Percentiles rank a stretch among this genome's conserved stretches.
These are phyloP conservation scores for Mycena haematopus DNA, from an alignment of 768 basidiomycete genomes.

Conservation along the genomic window DNA sequence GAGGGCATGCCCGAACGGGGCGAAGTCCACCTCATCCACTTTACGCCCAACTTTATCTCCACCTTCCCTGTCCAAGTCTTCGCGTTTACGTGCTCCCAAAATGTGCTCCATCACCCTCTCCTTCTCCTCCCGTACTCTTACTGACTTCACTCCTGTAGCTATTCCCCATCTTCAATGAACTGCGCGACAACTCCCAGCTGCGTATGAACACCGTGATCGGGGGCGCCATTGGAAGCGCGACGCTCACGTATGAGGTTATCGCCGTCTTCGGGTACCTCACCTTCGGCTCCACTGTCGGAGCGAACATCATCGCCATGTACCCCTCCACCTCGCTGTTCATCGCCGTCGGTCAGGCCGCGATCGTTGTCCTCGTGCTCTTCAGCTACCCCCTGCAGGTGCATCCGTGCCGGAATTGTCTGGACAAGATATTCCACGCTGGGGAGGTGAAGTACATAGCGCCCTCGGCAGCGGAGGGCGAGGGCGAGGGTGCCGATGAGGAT, in stretches of 20 bases:
- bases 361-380: slow-evolving; percentile 88
- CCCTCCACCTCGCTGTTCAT: slow-evolving; percentile 90
- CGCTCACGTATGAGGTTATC: slow-evolving; percentile 87
- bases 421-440: slow-evolving; percentile 78
- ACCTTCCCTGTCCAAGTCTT: slow-evolving; percentile 95
- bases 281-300: slow-evolving; percentile 88
- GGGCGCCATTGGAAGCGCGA: slow-evolving; percentile 84
- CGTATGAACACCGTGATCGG: slow-evolving; percentile 91
- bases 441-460: slow-evolving; percentile 42
- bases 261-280: slow-evolving; percentile 91
- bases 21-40: slow-evolving; percentile 72
- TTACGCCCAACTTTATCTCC: slow-evolving; percentile 79
- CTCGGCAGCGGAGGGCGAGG: slow-evolving; percentile 49
- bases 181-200: slow-evolving; percentile 77
- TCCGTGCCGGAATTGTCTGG: slow-evolving; percentile 90
- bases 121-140: slow-evolving; percentile 15
- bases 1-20: slow-evolving; percentile 68
- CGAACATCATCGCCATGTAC: slow-evolving; percentile 96
- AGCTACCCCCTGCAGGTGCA: slow-evolving; percentile 95
- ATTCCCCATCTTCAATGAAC: slow-evolving; percentile 94
- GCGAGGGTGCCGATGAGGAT: slow-evolving; percentile 53
- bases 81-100: slow-evolving; percentile 92
- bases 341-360: slow-evolving; percentile 91
- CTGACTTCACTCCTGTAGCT: slow-evolving; percentile 54
- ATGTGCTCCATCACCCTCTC: slow-evolving; percentile 62